These are phyloP conservation scores for Wickerhamiella brachini DNA, from an alignment of 805 yeast species.

Conservation along the genomic window DNA sequence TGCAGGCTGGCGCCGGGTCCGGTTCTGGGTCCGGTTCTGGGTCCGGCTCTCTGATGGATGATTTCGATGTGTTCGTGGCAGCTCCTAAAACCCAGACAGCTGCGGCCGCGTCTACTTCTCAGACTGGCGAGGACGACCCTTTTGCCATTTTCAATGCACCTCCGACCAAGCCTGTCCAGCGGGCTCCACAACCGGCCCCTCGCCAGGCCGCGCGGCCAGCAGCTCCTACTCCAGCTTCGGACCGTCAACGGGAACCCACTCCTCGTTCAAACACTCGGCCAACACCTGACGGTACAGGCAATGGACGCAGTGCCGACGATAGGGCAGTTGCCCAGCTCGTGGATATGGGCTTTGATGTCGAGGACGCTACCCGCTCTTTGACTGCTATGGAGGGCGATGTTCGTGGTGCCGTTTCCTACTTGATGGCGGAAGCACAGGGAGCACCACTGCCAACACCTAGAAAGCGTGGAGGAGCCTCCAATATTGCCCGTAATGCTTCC, in stretches of 20 bases:
- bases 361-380: conserved; percentile 48
- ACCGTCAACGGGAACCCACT: neutral
- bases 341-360: conserved; percentile 66
- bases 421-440: conserved; percentile 48
- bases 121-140: conserved; percentile 9
- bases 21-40: too few species aligned
- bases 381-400: conserved; percentile 40
- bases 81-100: neutral
- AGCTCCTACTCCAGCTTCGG: neutral
- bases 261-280: neutral
- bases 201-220: conserved; percentile 3
- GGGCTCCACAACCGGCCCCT: conserved; percentile 1
- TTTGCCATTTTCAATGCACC: conserved; percentile 16
- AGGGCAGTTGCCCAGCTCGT: conserved; percentile 48
- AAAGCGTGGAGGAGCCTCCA: conserved; percentile 6
- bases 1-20: too few species aligned
- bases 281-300: too few species aligned
- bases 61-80: conserved; percentile 8
- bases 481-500: conserved; percentile 1
- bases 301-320: conserved; percentile 4
- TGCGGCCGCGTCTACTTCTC: conserved; percentile 1
- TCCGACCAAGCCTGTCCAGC: conserved; percentile 7
- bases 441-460: conserved; percentile 21
- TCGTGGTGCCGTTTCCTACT: conserved; percentile 48
- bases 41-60: conserved; percentile 4